These are phyloP conservation scores for Pythium volutum DNA, from an alignment of 352 stramenopile species.

Conservation along the genomic window DNA sequence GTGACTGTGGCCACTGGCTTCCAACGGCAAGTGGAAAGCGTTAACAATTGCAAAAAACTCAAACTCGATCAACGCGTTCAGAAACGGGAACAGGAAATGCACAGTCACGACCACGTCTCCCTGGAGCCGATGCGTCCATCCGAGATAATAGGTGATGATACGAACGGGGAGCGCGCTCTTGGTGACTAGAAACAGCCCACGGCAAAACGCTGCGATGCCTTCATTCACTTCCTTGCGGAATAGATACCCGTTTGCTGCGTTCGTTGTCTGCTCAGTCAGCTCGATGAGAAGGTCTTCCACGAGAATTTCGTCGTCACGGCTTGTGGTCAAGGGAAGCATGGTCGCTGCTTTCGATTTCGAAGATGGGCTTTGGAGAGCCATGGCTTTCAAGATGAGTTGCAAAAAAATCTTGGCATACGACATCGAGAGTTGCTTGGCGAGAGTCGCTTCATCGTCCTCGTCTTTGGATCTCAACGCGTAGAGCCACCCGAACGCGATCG, in stretches of 20 bases:
- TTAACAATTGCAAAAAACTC: constrained; percentile 71
- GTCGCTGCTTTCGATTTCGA: constrained; percentile 22
- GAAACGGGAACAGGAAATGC: constrained; percentile 67
- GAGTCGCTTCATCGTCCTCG: constrained; percentile 32
- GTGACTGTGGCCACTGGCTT: background rate
- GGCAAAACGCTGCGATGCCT: constrained; percentile 53
- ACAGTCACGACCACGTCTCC: constrained; percentile 51
- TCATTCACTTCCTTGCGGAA: constrained; percentile 69
- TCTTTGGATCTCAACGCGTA: constrained; percentile 32
- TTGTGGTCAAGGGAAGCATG: constrained; percentile 16
- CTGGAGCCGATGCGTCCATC: constrained; percentile 35
- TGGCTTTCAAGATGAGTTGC: constrained; percentile 65
- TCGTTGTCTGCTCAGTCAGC: constrained; percentile 35
- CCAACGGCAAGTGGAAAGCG: constrained; percentile 20
- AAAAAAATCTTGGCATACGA: constrained; percentile 52
- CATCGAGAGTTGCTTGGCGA: constrained; percentile 44
- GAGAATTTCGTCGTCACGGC: constrained; percentile 36
- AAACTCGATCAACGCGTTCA: constrained; percentile 63
- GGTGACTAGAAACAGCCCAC: constrained; percentile 51
- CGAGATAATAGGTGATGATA: constrained; percentile 41
- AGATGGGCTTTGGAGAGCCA: constrained; percentile 26
- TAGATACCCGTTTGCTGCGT: constrained; percentile 36
- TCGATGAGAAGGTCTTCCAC: constrained; percentile 42
- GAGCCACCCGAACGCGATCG: constrained; percentile 44
- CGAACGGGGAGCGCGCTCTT: constrained; percentile 42